A percentile compares a stretch with the other conserved stretches of the same genome.
phyloP scores from a whole-genome alignment of 2,329 filamentous ascomycete genomes.

The Xylaria sp. region DNA sequence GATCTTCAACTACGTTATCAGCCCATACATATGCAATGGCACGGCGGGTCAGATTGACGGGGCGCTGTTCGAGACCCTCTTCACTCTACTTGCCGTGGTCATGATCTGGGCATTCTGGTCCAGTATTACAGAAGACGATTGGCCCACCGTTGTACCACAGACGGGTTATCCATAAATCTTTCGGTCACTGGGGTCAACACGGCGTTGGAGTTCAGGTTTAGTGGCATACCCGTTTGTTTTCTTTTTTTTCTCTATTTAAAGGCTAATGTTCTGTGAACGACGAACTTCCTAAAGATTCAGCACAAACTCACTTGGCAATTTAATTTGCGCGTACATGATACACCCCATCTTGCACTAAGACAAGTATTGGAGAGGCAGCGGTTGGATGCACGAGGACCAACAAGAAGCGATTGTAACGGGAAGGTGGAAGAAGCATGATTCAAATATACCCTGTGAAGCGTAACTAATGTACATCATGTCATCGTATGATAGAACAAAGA shows the following conservation, averaged over 20 bases:
- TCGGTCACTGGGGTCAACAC: constrained; percentile 43
- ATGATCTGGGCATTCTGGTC: constrained; percentile 97
- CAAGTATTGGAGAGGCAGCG: constrained; percentile 34
- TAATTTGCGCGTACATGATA: constrained; percentile 37
- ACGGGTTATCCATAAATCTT: constrained; percentile 53
- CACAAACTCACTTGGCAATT: constrained; percentile 37
- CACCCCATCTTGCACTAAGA: constrained; percentile 18
- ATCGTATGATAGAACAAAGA: constrained; percentile 49
- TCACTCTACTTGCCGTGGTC: constrained; percentile 85
- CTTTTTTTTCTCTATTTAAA: constrained; percentile 29
- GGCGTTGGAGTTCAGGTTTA: constrained; percentile 51
- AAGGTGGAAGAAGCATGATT: constrained; percentile 42
- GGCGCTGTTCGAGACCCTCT: constrained; percentile 90
- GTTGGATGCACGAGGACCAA: constrained; percentile 42
- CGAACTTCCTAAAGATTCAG: constrained; percentile 21
- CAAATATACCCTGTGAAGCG: constrained; percentile 49
- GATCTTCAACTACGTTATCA: constrained; percentile 95
- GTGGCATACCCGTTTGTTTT: constrained; percentile 51
- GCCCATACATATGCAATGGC: constrained; percentile 87
- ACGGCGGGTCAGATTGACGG: constrained; percentile 90
- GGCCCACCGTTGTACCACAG: constrained; percentile 70
- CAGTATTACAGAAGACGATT: constrained; percentile 98
- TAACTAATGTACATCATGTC: constrained; percentile 52
- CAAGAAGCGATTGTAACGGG: constrained; percentile 26
- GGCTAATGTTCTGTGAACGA: constrained; percentile 37